Conservation (phyloP, 73 alveolate species). For the Tetrahymena malaccensis region DNA sequence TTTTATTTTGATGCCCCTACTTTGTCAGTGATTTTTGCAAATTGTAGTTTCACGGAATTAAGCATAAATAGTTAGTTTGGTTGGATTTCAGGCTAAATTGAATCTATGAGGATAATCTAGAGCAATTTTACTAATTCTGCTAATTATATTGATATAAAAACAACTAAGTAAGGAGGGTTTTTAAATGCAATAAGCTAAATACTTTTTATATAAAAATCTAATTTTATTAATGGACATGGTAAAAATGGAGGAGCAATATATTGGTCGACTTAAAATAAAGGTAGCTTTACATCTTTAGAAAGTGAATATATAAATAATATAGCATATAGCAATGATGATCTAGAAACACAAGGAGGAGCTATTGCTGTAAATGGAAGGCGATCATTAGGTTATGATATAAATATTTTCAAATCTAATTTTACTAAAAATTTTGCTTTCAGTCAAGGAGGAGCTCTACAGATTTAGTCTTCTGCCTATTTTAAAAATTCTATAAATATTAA, state of each 20-base stretch:
- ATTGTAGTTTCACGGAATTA: not conserved
- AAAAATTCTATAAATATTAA: not conserved
- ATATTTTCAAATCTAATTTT: not conserved
- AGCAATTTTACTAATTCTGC: not conserved
- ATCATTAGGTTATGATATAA: not conserved
- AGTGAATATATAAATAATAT: not conserved
- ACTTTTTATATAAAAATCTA: not conserved
- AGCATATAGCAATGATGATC: not conserved
- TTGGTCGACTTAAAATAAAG: not conserved
- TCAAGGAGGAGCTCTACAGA: not conserved
- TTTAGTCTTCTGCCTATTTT: not conserved
- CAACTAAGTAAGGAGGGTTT: not conserved
- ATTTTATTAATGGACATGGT: not conserved
- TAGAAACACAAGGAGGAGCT: not conserved
- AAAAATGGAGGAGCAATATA: not conserved
- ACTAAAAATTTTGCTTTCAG: not conserved
- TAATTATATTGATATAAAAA: too few species aligned
- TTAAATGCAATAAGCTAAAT: not conserved
- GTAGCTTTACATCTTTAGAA: not conserved
- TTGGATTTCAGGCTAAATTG: not conserved
- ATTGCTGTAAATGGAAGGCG: not conserved
- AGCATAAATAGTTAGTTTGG: not conserved
- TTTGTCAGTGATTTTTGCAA: not conserved
- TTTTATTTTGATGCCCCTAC: not conserved
- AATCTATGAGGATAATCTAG: not conserved